phyloP scores from a whole-genome alignment of 73 alveolate species.

The Breviolum minutum region DNA sequence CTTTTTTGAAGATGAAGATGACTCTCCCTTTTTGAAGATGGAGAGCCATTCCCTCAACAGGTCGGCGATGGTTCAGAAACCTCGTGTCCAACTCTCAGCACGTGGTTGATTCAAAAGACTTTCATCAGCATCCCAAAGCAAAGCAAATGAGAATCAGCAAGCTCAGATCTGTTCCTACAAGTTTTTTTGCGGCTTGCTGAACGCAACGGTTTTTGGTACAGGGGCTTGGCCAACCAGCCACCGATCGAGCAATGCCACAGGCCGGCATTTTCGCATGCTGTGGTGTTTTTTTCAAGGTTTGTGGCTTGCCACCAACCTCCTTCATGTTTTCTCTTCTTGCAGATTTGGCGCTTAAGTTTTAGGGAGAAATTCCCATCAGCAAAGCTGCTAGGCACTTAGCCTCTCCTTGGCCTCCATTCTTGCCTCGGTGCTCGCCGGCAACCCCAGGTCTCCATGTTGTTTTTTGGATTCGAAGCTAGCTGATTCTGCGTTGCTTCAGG shows the following conservation, averaged over 20 bases:
- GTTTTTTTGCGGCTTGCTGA: neutral
- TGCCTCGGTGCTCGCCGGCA: neutral
- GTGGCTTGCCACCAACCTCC: neutral
- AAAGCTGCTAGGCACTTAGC: neutral
- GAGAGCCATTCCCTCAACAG: neutral
- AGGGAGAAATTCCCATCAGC: neutral
- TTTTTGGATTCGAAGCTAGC: neutral
- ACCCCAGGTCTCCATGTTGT: neutral
- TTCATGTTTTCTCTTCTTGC: too few relatives aligned
- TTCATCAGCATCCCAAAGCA: too few relatives aligned
- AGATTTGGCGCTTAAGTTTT: neutral
- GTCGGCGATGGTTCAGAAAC: slow-evolving; percentile 4
- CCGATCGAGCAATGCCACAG: slow-evolving; percentile 49
- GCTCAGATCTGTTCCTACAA: too few relatives aligned
- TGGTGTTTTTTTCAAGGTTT: neutral
- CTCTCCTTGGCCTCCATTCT: neutral
- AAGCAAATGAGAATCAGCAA: too few relatives aligned
- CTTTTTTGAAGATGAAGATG: too few relatives aligned
- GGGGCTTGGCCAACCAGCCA: slow-evolving; percentile 41
- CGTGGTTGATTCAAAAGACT: too few relatives aligned
- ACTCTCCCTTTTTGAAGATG: too few relatives aligned
- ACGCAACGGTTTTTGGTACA: neutral
- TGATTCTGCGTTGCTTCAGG: neutral
- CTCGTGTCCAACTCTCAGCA: neutral
- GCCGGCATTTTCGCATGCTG: neutral